phyloP scores from a whole-genome alignment of 139 green algal species.

The Pycnococcus provasolii region DNA sequence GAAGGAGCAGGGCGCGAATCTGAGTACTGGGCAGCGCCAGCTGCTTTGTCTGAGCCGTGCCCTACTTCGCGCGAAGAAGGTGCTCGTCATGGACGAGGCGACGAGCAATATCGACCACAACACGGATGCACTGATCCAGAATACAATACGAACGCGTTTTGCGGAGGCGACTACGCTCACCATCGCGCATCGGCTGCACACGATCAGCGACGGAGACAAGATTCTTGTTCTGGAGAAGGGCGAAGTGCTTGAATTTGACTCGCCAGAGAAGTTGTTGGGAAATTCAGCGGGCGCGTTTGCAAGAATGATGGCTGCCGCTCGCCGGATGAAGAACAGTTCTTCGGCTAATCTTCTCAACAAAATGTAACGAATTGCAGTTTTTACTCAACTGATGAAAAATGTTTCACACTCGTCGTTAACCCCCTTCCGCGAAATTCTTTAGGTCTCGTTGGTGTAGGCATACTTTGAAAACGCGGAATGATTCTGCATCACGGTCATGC shows the following conservation, averaged over 20 bases:
- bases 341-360: too few relatives aligned
- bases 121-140: constrained; percentile 69
- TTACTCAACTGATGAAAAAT: too few relatives aligned
- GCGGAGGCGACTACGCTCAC: constrained; percentile 22
- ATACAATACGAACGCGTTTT: constrained; percentile 43
- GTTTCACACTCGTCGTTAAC: too few relatives aligned
- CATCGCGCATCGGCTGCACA: constrained; percentile 28
- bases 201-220: constrained; percentile 36
- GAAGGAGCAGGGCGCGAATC: constrained; percentile 64
- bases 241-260: constrained; percentile 42
- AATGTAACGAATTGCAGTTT: too few relatives aligned
- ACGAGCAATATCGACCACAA: constrained; percentile 77
- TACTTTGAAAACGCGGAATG: too few relatives aligned
- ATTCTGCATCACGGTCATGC: too few relatives aligned
- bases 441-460: too few relatives aligned
- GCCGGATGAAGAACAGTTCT: too few relatives aligned
- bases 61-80: constrained; percentile 33
- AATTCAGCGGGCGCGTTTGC: neutral
- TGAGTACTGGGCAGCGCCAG: constrained; percentile 74
- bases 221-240: constrained; percentile 56
- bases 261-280: constrained; percentile 36
- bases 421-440: too few relatives aligned
- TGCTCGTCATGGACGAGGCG: constrained; percentile 55
- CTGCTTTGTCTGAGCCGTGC: constrained; percentile 75
- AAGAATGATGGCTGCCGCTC: too few relatives aligned